Conservation (phyloP, 208 protist genomes). For the Leishmania martiniquensis region DNA sequence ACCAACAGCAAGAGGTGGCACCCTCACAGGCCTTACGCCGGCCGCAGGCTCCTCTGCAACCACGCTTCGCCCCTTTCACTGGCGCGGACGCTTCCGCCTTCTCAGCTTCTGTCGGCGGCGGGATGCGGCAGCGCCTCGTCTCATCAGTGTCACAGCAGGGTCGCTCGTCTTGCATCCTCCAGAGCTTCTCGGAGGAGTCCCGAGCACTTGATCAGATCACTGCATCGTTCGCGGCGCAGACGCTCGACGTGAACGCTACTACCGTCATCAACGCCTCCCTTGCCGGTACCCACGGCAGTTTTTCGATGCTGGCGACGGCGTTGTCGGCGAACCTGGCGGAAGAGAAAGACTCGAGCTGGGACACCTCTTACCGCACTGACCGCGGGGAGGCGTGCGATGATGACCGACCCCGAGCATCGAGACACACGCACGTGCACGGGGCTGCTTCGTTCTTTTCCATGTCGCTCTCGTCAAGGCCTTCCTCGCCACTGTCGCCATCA, state of each 20-base stretch:
- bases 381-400: neutral
- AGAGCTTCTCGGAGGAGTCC: neutral
- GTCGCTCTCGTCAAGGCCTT: conserved; percentile 1
- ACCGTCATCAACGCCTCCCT: neutral
- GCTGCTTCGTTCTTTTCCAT: conserved; percentile 2
- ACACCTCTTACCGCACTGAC: neutral
- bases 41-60: neutral
- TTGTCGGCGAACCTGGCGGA: neutral
- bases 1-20: neutral
- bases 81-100: neutral
- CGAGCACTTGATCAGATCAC: neutral
- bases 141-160: neutral
- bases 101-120: neutral
- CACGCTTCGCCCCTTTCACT: neutral
- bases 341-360: neutral
- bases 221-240: neutral
- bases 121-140: no score
- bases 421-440: neutral
- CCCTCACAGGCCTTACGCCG: neutral
- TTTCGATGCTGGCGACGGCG: neutral
- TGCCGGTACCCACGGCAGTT: neutral
- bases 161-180: neutral
- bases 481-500: conserved; percentile 2
- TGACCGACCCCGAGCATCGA: neutral
- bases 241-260: neutral